A percentile compares a stretch with the other conserved stretches of the same genome.
phyloP scores from a whole-genome alignment of 139 green algal genomes.

The Chlorella sp. region DNA sequence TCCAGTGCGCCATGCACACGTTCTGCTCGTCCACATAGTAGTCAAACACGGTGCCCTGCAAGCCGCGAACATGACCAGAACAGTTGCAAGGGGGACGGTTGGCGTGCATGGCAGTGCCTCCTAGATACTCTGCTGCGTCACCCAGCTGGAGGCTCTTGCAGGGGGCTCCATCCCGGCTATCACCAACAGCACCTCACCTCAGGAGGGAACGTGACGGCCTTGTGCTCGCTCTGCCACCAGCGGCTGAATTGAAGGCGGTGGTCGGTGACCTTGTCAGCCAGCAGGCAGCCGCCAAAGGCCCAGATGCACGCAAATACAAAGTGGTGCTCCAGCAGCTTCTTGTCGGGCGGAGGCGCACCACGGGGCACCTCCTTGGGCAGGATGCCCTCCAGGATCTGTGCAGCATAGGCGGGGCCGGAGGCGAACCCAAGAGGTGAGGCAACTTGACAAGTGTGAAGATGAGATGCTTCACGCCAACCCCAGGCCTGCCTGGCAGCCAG shows the following conservation, averaged over 20 bases:
- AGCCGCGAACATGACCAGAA: not conserved
- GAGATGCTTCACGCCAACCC: not conserved
- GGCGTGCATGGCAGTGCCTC: not conserved
- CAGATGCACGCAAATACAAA: conserved; percentile 95
- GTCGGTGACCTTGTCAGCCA: conserved; percentile 83
- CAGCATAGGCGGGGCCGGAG: not conserved
- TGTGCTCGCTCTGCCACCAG: conserved; percentile 88
- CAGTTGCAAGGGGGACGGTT: not conserved
- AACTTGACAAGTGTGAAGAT: not conserved
- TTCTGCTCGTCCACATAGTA: conserved; percentile 87
- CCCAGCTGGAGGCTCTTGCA: too few species aligned
- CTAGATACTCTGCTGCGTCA: too few species aligned
- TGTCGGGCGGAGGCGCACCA: conserved; percentile 71
- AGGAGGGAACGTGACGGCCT: conserved; percentile 58
- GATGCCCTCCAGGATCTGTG: conserved; percentile 91
- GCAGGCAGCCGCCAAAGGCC: conserved; percentile 91
- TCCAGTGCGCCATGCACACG: conserved; percentile 79
- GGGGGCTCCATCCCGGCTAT: too few species aligned
- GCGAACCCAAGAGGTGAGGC: too few species aligned
- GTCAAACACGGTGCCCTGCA: conserved; percentile 90
- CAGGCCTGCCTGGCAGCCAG: not conserved
- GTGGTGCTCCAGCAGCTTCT: conserved; percentile 88
- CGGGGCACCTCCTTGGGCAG: conserved; percentile 71
- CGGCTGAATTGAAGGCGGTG: conserved; percentile 86
- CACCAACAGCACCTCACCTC: conserved; percentile 32